These are phyloP conservation scores for Vitrella brassicaformis DNA, from an alignment of 73 alveolate genomes.

Conservation along the genomic window DNA sequence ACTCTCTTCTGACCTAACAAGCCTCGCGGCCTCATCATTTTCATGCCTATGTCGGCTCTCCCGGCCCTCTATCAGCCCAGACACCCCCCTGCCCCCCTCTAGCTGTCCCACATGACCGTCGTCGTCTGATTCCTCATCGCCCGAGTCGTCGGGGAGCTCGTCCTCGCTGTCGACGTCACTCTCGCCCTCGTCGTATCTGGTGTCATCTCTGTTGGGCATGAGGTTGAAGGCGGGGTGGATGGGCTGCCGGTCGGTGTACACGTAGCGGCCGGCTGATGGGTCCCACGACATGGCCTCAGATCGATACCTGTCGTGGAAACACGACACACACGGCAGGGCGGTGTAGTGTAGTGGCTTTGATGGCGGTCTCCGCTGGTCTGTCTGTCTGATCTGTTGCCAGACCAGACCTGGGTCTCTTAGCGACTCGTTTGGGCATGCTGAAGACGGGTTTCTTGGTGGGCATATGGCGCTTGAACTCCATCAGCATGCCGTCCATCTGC, in stretches of 20 bases:
- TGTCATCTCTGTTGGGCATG: background rate
- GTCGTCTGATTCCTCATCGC: background rate
- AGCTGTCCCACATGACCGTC: no score
- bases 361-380: background rate
- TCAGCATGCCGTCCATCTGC: background rate
- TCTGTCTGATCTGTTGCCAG: background rate
- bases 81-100: no score
- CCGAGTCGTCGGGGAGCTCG: no score
- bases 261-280: background rate
- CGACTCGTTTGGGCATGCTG: conserved; percentile 19
- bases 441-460: conserved; percentile 25
- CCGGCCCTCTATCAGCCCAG: no score
- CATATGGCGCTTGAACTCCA: conserved; percentile 1
- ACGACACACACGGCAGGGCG: background rate
- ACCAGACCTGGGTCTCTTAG: conserved; percentile 10
- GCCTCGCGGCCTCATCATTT: no score
- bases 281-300: conserved; percentile 32
- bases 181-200: background rate
- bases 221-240: background rate
- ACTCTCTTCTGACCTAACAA: no score
- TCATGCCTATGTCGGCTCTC: no score
- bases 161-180: background rate
- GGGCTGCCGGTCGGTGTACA: conserved; percentile 16
- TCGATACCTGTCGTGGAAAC: background rate
- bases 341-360: background rate